Evolutionary conservation across 176 grass and related monocot species (phyloP).

Genomic region (Thinopyrum elongatum): DNA sequence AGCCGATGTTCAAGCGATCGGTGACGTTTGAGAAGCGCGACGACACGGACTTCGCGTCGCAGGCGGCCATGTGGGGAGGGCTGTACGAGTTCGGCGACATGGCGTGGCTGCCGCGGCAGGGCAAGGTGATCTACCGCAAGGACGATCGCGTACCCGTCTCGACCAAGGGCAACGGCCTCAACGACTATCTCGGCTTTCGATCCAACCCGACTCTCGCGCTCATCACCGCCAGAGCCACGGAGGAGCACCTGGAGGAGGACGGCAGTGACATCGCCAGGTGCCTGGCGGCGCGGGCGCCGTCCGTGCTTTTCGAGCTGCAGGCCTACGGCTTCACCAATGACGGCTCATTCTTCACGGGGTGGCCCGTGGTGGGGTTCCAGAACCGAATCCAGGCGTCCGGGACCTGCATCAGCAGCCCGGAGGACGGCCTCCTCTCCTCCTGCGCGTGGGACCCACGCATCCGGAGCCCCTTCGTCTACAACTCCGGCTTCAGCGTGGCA

Average conservation of each 20-base stretch:
- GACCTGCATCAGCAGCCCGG: constrained; percentile 12
- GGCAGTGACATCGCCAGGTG: constrained; percentile 16
- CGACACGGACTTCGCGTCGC: constrained; percentile 20
- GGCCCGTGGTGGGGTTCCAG: constrained; percentile 44
- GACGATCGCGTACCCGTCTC: constrained; percentile 25
- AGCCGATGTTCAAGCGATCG: constrained; percentile 33
- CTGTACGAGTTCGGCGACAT: constrained; percentile 43
- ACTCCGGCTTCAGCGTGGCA: constrained; percentile 38
- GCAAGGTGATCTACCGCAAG: constrained; percentile 31
- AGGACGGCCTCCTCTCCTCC: constrained; percentile 21
- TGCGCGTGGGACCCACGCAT: constrained; percentile 53
- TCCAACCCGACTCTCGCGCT: not conserved
- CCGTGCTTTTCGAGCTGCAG: not conserved
- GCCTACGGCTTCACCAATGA: constrained; percentile 48
- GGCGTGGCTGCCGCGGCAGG: constrained; percentile 18
- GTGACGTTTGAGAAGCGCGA: constrained; percentile 15
- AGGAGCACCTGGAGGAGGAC: not conserved
- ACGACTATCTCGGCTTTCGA: constrained; percentile 12
- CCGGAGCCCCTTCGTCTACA: constrained; percentile 30
- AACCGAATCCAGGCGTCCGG: constrained; percentile 38
- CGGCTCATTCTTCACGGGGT: constrained; percentile 34
- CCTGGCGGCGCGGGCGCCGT: not conserved
- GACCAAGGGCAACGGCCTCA: not conserved
- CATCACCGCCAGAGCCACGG: not conserved
- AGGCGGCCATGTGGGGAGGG: not conserved